Base-by-base conservation (phyloP, 1,139 yeast genomes). In the Eremothecium sinecaudum region DNA sequence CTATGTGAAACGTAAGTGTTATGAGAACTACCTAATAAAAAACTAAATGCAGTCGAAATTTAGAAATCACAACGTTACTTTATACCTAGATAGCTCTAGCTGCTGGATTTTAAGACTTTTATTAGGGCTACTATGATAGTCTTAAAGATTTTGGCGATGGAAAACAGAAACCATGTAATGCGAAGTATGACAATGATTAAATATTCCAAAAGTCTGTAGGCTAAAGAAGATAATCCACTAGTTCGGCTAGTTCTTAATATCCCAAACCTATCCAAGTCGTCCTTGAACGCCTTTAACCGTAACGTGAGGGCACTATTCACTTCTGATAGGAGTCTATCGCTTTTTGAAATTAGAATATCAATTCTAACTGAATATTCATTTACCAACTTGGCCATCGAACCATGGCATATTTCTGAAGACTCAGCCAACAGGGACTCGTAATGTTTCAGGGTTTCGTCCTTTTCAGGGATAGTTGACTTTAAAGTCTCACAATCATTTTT, bases 261-360 rank as follows among this genome's bases (percentile, higher is more conserved):
- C 4, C 70, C 69, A 33, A 78, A 60, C 30, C 67, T 68, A 40
- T 80, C 93, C 18, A 78, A 62, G 33, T 75, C 67, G 51, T 82
- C 93, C 33, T 71, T 71, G n/a, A 81, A 63, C 42, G 75, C 73
- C 37, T 93, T 64, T 26, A 82, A 62, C 47, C 81, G 83, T 35
- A 83, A 60, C 19, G 86, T 73, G 34, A 83, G 61, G 1, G 92
- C 79, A 0, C 95, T 84, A 55, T 79, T 82, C 40, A 84, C 79
- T 50, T 82, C 94, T 43, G 90, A 81, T 38, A 80, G 71, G 15
- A 82, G 70, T 42, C 93, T 65, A 56, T 84, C 94, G 36, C 87
- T 75, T 28, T 71, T 66, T 15, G 79, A 73, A 26, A 84, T 63
- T 37, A 83, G 58, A 28, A 73, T 72, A 48, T 84, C 94, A 4